Percentiles rank a stretch among this genome's conserved stretches.
phyloP scores from a whole-genome alignment of 176 grass and related monocot genomes.

The Cenchrus fungigraminus region DNA sequence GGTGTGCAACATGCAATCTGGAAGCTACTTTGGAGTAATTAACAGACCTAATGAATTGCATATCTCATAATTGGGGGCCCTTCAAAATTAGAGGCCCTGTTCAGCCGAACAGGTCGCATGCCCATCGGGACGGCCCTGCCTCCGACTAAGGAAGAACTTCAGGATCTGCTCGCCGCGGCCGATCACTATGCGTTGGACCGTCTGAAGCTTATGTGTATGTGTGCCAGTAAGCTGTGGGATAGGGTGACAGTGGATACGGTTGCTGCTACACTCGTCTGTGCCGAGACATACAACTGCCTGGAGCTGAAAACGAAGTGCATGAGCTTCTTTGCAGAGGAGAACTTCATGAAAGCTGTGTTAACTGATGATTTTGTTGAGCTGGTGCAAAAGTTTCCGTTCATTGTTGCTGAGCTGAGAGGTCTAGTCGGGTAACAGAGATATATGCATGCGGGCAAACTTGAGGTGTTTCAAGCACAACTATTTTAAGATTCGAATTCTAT shows the following conservation, averaged over 20 bases:
- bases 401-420: not conserved
- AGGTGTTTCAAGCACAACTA: too few relatives aligned
- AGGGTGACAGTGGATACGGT: not conserved
- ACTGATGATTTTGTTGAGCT: not conserved
- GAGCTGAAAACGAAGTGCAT: not conserved
- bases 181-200: slow-evolving; percentile 61
- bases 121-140: too few relatives aligned
- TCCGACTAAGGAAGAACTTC: not conserved
- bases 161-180: slow-evolving; percentile 32
- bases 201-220: slow-evolving; percentile 31
- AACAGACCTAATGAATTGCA: too few relatives aligned
- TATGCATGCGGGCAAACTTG: too few relatives aligned
- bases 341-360: not conserved
- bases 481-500: too few relatives aligned
- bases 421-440: too few relatives aligned
- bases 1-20: too few relatives aligned
- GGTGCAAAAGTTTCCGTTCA: too few relatives aligned
- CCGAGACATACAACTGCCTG: not conserved
- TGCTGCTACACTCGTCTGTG: not conserved
- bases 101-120: too few relatives aligned
- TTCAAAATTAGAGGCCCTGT: too few relatives aligned
- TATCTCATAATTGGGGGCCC: too few relatives aligned
- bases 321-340: not conserved
- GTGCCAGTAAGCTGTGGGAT: slow-evolving; percentile 2
- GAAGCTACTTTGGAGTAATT: too few relatives aligned